Percentiles rank a stretch among this genome's conserved stretches.
Conservation (phyloP, 1,139 yeast genomes). For the Kodamaea ohmeri region DNA sequence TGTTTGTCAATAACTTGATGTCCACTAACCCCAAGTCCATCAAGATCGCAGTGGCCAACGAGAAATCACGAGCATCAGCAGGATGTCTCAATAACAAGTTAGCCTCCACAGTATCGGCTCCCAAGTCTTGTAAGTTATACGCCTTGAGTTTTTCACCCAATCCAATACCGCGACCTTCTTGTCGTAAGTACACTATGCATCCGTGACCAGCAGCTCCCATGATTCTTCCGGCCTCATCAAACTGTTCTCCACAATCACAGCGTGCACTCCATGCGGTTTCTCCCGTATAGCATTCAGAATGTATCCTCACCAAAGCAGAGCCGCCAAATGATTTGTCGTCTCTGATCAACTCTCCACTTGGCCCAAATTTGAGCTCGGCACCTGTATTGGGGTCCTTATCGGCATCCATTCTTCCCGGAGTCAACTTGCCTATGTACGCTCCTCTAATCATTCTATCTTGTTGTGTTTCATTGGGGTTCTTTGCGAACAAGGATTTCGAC, state of each 20-base stretch:
- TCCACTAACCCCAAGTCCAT: slow-evolving; percentile 74
- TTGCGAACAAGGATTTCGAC: slow-evolving; percentile 66
- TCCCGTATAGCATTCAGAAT: slow-evolving; percentile 97
- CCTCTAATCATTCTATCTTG: slow-evolving; percentile 96
- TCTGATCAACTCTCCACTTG: slow-evolving; percentile 48
- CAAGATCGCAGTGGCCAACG: slow-evolving; percentile 89
- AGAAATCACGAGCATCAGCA: slow-evolving; percentile 91
- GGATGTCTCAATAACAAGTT: slow-evolving; percentile 91
- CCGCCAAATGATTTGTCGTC: slow-evolving; percentile 38
- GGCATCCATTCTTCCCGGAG: slow-evolving; percentile 77
- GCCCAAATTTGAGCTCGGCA: slow-evolving; percentile 45
- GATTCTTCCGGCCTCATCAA: slow-evolving; percentile 92
- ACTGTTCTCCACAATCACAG: slow-evolving; percentile 98
- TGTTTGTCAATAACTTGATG: slow-evolving; percentile 82
- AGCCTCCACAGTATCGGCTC: slow-evolving; percentile 98
- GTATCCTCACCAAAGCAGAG: slow-evolving; percentile 69
- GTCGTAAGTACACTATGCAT: slow-evolving; percentile 91
- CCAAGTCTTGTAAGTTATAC: slow-evolving; percentile 92
- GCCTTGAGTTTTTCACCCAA: slow-evolving; percentile 96
- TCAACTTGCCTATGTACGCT: slow-evolving; percentile 85
- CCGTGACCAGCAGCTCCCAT: slow-evolving; percentile 90
- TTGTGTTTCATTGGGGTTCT: slow-evolving; percentile 71
- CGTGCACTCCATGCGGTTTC: slow-evolving; percentile 99
- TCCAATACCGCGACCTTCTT: slow-evolving; percentile 98
- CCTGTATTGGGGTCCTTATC: slow-evolving; percentile 53